phyloP scores from a whole-genome alignment of 305 asterid species.

The Fraxinus platypoda region DNA sequence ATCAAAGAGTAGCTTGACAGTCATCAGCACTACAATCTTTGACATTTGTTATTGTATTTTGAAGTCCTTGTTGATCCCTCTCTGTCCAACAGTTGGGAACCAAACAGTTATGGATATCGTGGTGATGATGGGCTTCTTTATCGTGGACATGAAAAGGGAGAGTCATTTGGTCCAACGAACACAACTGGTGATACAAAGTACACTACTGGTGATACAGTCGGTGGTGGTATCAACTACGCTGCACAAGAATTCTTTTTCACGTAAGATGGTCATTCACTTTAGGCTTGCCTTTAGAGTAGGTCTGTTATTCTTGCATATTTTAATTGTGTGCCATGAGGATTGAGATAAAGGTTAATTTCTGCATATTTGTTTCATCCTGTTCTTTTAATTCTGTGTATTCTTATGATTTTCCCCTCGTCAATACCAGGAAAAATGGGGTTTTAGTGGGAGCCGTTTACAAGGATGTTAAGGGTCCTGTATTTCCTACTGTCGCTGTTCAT shows the following conservation, averaged over 20 bases:
- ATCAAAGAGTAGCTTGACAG: constrained; percentile 3
- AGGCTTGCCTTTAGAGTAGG: not conserved
- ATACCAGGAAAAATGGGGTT: constrained; percentile 79
- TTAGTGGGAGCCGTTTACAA: constrained; percentile 70
- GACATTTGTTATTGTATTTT: constrained; percentile 14
- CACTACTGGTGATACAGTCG: constrained; percentile 83
- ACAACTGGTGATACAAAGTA: constrained; percentile 38
- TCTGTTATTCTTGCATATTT: not conserved
- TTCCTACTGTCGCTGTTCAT: constrained; percentile 91
- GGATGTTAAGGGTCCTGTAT: constrained; percentile 79
- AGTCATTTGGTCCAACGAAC: constrained; percentile 75
- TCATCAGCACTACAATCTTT: not conserved
- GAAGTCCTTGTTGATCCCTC: constrained; percentile 20
- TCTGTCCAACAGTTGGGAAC: constrained; percentile 69
- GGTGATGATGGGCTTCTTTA: constrained; percentile 88
- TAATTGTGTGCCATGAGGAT: not conserved
- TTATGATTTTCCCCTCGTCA: constrained; percentile 19
- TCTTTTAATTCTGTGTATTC: constrained; percentile 6
- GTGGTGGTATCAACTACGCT: constrained; percentile 89
- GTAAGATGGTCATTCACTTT: constrained; percentile 44
- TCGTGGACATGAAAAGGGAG: constrained; percentile 89
- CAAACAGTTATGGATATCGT: constrained; percentile 90
- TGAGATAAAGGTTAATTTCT: constrained; percentile 1
- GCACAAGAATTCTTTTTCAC: constrained; percentile 86
- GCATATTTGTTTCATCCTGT: not conserved